phyloP scores from a whole-genome alignment of 1,284 basidiomycete species.

The Ganoderma lucidum region DNA sequence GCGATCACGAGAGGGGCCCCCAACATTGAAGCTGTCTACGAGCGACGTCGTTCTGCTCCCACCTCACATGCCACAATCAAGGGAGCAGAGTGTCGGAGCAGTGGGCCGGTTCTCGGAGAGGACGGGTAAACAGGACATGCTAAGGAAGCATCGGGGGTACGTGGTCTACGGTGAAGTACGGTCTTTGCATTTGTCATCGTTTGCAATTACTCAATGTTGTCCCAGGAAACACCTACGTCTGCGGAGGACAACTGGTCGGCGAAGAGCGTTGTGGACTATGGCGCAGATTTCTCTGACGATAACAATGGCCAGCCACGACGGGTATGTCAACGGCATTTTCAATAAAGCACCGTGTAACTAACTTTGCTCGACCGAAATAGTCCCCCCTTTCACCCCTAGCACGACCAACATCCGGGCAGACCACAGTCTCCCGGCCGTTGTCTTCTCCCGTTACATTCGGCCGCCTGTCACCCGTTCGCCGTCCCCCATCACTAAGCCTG shows the following conservation, averaged over 20 bases:
- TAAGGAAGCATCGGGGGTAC: conserved; percentile 28
- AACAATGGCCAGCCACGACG: conserved; percentile 12
- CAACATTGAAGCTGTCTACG: conserved; percentile 29
- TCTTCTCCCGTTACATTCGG: conserved; percentile 26
- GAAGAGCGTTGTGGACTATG: conserved; percentile 31
- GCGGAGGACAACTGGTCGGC: conserved; percentile 30
- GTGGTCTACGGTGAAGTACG: conserved; percentile 27
- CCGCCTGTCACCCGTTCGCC: conserved; percentile 10
- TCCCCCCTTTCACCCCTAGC: conserved; percentile 11
- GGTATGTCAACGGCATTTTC: conserved; percentile 9
- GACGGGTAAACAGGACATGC: conserved; percentile 1
- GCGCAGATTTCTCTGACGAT: conserved; percentile 18
- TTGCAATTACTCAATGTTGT: not conserved
- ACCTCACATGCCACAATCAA: conserved; percentile 17
- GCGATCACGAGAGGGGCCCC: conserved; percentile 24
- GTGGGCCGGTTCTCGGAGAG: conserved; percentile 25
- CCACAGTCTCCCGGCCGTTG: conserved; percentile 24
- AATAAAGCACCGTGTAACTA: not conserved
- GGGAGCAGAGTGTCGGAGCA: conserved; percentile 29
- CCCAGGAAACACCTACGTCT: conserved; percentile 25
- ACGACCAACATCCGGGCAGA: conserved; percentile 23
- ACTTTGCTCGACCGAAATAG: not conserved
- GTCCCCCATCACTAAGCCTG: conserved; percentile 27
- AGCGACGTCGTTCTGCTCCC: conserved; percentile 28
- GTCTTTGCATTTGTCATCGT: too few relatives aligned